Evolutionary conservation across 805 yeast genomes (phyloP).

Genomic region (Myxozyma neotropica): DNA sequence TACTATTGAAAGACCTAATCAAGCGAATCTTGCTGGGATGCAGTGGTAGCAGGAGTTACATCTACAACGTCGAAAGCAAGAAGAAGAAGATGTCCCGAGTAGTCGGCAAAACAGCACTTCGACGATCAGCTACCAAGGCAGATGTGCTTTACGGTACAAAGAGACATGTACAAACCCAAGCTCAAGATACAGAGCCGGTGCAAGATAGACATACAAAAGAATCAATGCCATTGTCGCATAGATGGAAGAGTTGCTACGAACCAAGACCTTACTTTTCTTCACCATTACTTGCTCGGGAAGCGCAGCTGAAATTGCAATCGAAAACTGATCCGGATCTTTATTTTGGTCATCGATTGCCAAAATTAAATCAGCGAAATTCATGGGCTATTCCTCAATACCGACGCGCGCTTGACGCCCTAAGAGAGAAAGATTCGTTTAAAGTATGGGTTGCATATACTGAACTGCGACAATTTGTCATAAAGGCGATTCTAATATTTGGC

Average conservation of each 20-base stretch:
- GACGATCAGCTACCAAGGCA: too few species aligned
- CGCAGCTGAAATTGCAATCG: neutral
- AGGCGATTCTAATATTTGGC: neutral
- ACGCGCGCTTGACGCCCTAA: constrained; percentile 8
- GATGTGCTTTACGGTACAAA: too few species aligned
- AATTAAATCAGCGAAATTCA: constrained; percentile 1
- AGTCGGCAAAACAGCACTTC: too few species aligned
- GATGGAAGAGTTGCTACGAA: neutral
- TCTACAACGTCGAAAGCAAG: too few species aligned
- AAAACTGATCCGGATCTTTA: neutral
- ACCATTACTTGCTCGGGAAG: neutral
- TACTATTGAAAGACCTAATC: too few species aligned
- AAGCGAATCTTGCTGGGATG: neutral
- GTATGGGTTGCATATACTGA: constrained; percentile 21
- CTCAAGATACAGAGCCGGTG: too few species aligned
- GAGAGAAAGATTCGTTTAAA: constrained; percentile 11
- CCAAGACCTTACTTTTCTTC: constrained; percentile 3
- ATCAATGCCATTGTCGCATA: neutral
- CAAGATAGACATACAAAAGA: neutral
- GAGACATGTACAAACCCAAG: too few species aligned
- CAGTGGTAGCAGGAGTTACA: too few species aligned
- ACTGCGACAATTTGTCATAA: constrained; percentile 8
- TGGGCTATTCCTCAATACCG: constrained; percentile 10
- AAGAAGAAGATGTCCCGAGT: too few species aligned
- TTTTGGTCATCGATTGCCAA: constrained; percentile 7